Conservation (phyloP, 805 yeast species). For the Alloascoidea africana region DNA sequence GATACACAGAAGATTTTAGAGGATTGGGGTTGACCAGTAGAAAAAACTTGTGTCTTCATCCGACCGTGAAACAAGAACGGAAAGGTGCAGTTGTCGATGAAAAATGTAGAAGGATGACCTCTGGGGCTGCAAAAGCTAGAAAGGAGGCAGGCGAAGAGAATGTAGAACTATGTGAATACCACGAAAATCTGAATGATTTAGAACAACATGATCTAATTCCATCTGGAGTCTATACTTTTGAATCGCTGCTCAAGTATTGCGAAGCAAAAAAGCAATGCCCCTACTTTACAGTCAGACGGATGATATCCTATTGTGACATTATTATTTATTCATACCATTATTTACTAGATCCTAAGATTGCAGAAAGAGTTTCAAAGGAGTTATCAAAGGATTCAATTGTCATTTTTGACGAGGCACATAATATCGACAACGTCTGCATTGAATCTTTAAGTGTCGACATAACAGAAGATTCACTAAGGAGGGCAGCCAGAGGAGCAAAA, state of each 20-base stretch:
- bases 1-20: constrained; percentile 78
- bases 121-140: constrained; percentile 67
- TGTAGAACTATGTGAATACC: constrained; percentile 66
- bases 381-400: constrained; percentile 85
- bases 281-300: constrained; percentile 92
- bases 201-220: constrained; percentile 88
- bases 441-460: constrained; percentile 86
- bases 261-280: constrained; percentile 79
- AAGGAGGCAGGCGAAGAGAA: constrained; percentile 44
- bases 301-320: constrained; percentile 80
- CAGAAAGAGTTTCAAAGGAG: constrained; percentile 87
- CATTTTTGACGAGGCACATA: constrained; percentile 97
- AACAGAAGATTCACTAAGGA: constrained; percentile 76
- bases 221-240: constrained; percentile 90
- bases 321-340: constrained; percentile 95
- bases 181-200: constrained; percentile 73
- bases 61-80: constrained; percentile 71
- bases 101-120: constrained; percentile 86
- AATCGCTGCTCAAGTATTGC: constrained; percentile 64
- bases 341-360: constrained; percentile 90
- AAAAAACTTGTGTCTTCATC: constrained; percentile 87
- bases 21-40: constrained; percentile 92
- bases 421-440: constrained; percentile 96
- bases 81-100: constrained; percentile 93
- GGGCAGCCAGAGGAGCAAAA: constrained; percentile 79